phyloP scores from a whole-genome alignment of 2,329 filamentous ascomycete genomes.

The Pseudocercospora macadamiae region DNA sequence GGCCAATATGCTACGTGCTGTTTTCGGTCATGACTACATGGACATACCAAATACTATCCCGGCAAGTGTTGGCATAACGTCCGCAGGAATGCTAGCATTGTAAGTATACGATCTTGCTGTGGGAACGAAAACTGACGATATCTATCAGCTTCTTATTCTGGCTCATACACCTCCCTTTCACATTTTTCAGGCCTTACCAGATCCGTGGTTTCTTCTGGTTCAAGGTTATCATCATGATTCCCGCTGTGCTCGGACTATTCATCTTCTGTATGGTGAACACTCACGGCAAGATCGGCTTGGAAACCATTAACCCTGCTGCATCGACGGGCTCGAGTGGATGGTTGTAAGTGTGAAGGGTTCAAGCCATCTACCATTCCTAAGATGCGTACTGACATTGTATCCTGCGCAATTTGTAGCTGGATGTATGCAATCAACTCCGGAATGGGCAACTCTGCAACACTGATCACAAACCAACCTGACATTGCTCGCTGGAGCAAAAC shows the following conservation, averaged over 20 bases:
- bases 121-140: constrained; percentile 38
- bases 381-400: too few species aligned
- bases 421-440: constrained; percentile 48
- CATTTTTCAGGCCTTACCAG: constrained; percentile 50
- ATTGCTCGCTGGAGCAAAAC: constrained; percentile 48
- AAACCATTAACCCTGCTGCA: constrained; percentile 54
- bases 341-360: too few species aligned
- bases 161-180: constrained; percentile 41
- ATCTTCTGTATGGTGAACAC: constrained; percentile 42
- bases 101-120: constrained; percentile 27
- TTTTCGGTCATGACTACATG: constrained; percentile 45
- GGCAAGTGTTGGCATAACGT: constrained; percentile 37
- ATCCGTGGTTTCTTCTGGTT: constrained; percentile 51
- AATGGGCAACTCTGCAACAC: constrained; percentile 45
- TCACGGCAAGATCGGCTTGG: constrained; percentile 32
- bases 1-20: constrained; percentile 34
- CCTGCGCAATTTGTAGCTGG: too few species aligned
- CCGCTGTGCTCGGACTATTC: constrained; percentile 41
- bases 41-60: constrained; percentile 39
- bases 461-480: constrained; percentile 53
- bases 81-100: constrained; percentile 40
- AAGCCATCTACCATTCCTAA: too few species aligned
- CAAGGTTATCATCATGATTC: constrained; percentile 45
- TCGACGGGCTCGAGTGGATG: constrained; percentile 37
- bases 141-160: constrained; percentile 33